Percentiles rank a stretch among this genome's conserved stretches.
Evolutionary conservation across 2,329 filamentous ascomycete species (phyloP).

Genomic region (Chaetomium globosum): DNA sequence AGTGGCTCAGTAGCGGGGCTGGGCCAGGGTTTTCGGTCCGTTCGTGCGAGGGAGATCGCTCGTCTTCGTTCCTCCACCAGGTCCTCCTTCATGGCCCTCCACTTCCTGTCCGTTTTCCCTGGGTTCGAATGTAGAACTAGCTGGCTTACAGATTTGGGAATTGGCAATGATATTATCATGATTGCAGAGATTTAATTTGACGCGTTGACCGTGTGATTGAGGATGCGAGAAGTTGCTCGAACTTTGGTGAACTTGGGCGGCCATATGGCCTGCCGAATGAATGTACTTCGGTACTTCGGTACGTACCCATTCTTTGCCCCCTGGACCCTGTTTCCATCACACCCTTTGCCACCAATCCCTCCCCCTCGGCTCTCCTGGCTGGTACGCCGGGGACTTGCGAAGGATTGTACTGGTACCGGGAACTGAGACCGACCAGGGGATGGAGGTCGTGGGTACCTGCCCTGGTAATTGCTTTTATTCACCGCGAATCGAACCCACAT

Average conservation of each 20-base stretch:
- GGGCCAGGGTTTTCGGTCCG: slow-evolving; percentile 32
- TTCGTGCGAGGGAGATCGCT: slow-evolving; percentile 25
- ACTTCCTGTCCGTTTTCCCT: background rate
- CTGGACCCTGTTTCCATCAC: slow-evolving; percentile 24
- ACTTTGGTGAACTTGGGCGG: background rate
- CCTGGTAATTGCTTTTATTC: slow-evolving; percentile 36
- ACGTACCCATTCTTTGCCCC: slow-evolving; percentile 29
- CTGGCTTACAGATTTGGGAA: background rate
- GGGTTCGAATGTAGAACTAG: background rate
- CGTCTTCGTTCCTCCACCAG: slow-evolving; percentile 6
- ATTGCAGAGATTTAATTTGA: background rate
- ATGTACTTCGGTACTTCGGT: slow-evolving; percentile 8
- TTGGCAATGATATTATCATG: background rate
- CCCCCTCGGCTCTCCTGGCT: slow-evolving; percentile 29
- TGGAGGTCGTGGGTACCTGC: slow-evolving; percentile 33
- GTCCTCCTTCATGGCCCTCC: background rate
- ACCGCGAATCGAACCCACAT: slow-evolving; percentile 34
- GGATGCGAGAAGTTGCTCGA: background rate
- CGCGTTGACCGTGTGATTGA: background rate
- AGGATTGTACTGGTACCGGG: slow-evolving; percentile 37
- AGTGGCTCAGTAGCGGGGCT: slow-evolving; percentile 15
- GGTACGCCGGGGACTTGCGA: slow-evolving; percentile 34
- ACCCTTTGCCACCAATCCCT: slow-evolving; percentile 25
- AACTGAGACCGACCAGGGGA: slow-evolving; percentile 32
- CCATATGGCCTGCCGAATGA: background rate